These are phyloP conservation scores for Arctium minus DNA, from an alignment of 129 eudicot species.

Conservation along the genomic window DNA sequence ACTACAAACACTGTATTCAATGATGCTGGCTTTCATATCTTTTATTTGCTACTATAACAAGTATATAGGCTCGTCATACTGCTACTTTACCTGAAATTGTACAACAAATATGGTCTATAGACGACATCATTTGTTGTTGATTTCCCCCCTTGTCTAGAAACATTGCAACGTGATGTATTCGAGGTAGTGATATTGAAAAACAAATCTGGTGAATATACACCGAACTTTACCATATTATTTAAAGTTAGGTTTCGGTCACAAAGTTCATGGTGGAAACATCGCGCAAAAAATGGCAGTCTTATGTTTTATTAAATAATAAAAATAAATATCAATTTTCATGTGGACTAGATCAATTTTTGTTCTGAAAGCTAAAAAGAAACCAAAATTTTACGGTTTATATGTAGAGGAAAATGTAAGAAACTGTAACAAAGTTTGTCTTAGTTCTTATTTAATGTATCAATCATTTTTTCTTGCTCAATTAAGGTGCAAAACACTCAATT, in stretches of 20 bases:
- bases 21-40: neutral
- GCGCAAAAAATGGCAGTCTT: neutral
- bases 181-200: neutral
- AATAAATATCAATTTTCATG: neutral
- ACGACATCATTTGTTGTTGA: neutral
- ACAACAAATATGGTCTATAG: neutral
- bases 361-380: neutral
- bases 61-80: neutral
- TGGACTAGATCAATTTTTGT: neutral
- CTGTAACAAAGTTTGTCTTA: too few relatives aligned
- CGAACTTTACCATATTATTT: neutral
- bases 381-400: neutral
- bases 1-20: constrained; percentile 15
- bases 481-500: neutral
- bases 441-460: too few relatives aligned
- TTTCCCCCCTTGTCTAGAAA: constrained; percentile 23
- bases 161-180: constrained; percentile 7
- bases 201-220: neutral
- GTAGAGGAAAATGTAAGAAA: too few relatives aligned
- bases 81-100: neutral
- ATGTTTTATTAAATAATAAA: neutral
- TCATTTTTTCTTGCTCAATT: neutral
- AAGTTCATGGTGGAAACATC: neutral
- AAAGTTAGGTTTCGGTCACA: neutral
- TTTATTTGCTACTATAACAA: constrained; percentile 7